These are phyloP conservation scores for Austroboletus niveus DNA, from an alignment of 1,284 basidiomycete genomes.

Conservation along the genomic window DNA sequence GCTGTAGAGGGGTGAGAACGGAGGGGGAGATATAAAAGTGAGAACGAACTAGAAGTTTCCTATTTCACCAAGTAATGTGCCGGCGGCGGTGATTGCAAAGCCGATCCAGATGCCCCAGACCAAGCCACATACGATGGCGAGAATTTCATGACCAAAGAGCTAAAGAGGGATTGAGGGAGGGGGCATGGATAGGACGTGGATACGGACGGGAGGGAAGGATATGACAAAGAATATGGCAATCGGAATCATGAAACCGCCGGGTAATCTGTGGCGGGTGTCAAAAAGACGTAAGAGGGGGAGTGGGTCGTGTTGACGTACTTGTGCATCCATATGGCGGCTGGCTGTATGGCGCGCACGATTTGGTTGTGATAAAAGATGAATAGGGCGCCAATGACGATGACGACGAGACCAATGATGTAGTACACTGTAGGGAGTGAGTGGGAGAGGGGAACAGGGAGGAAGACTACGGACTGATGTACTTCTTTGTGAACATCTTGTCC, in stretches of 20 bases:
- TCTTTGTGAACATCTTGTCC: conserved; percentile 28
- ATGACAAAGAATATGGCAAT: conserved; percentile 78
- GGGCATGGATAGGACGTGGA: not conserved
- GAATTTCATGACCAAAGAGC: conserved; percentile 47
- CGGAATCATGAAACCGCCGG: conserved; percentile 77
- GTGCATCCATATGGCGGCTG: conserved; percentile 63
- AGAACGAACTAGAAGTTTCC: conserved; percentile 49
- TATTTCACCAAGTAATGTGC: conserved; percentile 49
- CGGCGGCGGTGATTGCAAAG: conserved; percentile 48
- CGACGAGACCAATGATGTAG: conserved; percentile 41
- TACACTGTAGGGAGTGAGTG: conserved; percentile 43
- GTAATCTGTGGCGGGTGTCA: conserved; percentile 31
- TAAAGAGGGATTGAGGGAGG: conserved; percentile 5
- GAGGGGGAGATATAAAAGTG: not conserved
- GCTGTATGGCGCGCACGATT: conserved; percentile 67
- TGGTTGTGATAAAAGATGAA: conserved; percentile 56
- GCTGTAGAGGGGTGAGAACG: conserved; percentile 21
- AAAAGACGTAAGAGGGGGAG: not conserved
- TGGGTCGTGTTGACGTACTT: conserved; percentile 38
- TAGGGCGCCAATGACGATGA: conserved; percentile 50
- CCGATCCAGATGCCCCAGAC: conserved; percentile 52
- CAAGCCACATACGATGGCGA: conserved; percentile 52
- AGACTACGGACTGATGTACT: conserved; percentile 42
- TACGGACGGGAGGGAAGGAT: conserved; percentile 68
- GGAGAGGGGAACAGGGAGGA: fast-evolving